These are phyloP conservation scores for Mortierella polycephala DNA, from an alignment of 371 early-diverging fungal genomes.

Conservation along the genomic window DNA sequence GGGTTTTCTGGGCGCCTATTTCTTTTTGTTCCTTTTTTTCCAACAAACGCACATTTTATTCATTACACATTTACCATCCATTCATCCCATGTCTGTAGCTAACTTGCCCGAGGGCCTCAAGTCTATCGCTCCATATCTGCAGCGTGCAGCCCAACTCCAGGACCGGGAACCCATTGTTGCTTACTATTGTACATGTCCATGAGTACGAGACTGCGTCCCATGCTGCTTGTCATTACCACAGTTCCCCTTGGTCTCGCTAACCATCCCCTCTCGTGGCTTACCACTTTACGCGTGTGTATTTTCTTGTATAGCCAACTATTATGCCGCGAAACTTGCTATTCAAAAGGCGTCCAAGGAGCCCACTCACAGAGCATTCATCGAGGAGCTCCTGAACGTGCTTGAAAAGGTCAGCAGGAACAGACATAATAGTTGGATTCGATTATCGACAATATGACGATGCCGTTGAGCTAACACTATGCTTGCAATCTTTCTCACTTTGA, in stretches of 20 bases:
- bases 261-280: too few relatives aligned
- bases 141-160: conserved; percentile 82
- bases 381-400: conserved; percentile 76
- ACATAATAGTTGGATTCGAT: neutral
- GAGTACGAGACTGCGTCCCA: neutral
- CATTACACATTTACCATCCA: neutral
- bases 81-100: conserved; percentile 29
- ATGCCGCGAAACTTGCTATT: conserved; percentile 88
- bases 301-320: conserved; percentile 77
- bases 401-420: conserved; percentile 69
- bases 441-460: neutral
- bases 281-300: neutral
- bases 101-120: conserved; percentile 81
- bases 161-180: conserved; percentile 86
- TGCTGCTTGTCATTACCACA: too few relatives aligned
- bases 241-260: too few relatives aligned
- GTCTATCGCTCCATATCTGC: conserved; percentile 80
- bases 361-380: conserved; percentile 74
- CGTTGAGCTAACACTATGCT: too few relatives aligned
- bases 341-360: conserved; percentile 66
- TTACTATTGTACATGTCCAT: conserved; percentile 81
- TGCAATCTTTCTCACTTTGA: neutral
- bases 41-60: neutral
- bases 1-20: neutral
- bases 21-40: neutral